Evolutionary conservation across 805 yeast genomes (phyloP).

Genomic region (Jamesozyma gamospora): DNA sequence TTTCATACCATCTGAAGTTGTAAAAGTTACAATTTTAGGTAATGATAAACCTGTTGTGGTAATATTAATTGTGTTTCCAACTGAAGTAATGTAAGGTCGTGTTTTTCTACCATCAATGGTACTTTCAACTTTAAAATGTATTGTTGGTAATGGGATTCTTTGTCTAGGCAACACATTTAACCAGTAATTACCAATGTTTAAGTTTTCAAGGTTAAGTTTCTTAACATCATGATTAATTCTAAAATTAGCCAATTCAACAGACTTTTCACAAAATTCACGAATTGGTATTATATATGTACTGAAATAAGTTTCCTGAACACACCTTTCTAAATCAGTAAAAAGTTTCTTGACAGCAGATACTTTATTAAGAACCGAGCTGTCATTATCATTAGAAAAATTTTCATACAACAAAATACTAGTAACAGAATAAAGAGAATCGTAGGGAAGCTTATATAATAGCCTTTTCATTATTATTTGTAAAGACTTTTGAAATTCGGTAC

Average conservation of each 20-base stretch:
- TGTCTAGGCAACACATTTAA: slow-evolving; percentile 33
- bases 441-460: slow-evolving; percentile 53
- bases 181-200: slow-evolving; percentile 52
- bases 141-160: slow-evolving; percentile 60
- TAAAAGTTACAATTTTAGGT: slow-evolving; percentile 66
- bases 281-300: slow-evolving; percentile 34
- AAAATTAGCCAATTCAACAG: slow-evolving; percentile 42
- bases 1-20: slow-evolving; percentile 45
- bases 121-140: slow-evolving; percentile 33
- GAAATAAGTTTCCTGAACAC: slow-evolving; percentile 20
- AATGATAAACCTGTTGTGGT: slow-evolving; percentile 78
- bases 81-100: slow-evolving; percentile 38
- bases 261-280: slow-evolving; percentile 40
- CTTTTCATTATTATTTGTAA: slow-evolving; percentile 39
- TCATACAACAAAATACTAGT: slow-evolving; percentile 46
- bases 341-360: slow-evolving; percentile 44
- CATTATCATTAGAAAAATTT: slow-evolving; percentile 26
- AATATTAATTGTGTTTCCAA: slow-evolving; percentile 41
- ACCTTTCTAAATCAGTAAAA: slow-evolving; percentile 32
- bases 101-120: slow-evolving; percentile 36
- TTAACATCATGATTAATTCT: slow-evolving; percentile 23
- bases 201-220: slow-evolving; percentile 23
- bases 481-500: slow-evolving; percentile 43
- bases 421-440: slow-evolving; percentile 56
- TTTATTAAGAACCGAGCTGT: slow-evolving; percentile 35